Percentiles rank a stretch among this genome's conserved stretches.
Conservation (phyloP, 208 protist genomes). For the Trypanosoma vivax region DNA sequence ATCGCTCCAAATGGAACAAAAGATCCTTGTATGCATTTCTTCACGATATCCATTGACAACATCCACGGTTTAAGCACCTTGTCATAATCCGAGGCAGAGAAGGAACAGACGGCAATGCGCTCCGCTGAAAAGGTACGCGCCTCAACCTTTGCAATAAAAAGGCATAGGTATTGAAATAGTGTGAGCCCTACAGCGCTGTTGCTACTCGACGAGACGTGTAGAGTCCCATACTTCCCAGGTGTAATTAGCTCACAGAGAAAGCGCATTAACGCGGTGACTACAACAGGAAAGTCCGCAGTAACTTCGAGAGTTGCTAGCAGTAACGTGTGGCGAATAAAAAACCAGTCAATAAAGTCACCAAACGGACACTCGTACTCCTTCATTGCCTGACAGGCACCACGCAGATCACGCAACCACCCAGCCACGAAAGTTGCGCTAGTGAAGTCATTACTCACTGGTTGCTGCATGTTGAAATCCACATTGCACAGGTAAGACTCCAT, state of each 20-base stretch:
- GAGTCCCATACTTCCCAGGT: slow-evolving; percentile 30
- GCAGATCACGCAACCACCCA: slow-evolving; percentile 81
- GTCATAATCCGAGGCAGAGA: slow-evolving; percentile 27
- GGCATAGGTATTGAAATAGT: slow-evolving; percentile 71
- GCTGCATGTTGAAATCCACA: slow-evolving; percentile 66
- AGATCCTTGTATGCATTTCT: slow-evolving; percentile 46
- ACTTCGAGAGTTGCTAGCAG: slow-evolving; percentile 47
- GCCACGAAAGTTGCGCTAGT: slow-evolving; percentile 58
- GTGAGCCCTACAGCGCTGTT: slow-evolving; percentile 60
- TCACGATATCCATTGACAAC: slow-evolving; percentile 54
- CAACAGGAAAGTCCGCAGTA: slow-evolving; percentile 37
- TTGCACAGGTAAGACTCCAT: slow-evolving; percentile 51
- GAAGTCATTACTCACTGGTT: slow-evolving; percentile 37
- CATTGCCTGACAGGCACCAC: slow-evolving; percentile 53
- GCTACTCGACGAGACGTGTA: slow-evolving; percentile 27
- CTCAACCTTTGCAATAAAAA: slow-evolving; percentile 46
- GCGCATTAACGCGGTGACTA: slow-evolving; percentile 65
- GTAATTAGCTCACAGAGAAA: slow-evolving; percentile 66
- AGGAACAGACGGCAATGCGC: slow-evolving; percentile 41
- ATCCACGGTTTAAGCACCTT: slow-evolving; percentile 77
- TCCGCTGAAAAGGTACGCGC: slow-evolving; percentile 58
- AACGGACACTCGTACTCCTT: slow-evolving; percentile 32
- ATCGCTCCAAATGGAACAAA: slow-evolving; percentile 82
- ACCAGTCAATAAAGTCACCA: slow-evolving; percentile 77
- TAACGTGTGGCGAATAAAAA: slow-evolving; percentile 32